Conservation (phyloP, 164 flowering plant genomes). For the Annona cherimola region DNA sequence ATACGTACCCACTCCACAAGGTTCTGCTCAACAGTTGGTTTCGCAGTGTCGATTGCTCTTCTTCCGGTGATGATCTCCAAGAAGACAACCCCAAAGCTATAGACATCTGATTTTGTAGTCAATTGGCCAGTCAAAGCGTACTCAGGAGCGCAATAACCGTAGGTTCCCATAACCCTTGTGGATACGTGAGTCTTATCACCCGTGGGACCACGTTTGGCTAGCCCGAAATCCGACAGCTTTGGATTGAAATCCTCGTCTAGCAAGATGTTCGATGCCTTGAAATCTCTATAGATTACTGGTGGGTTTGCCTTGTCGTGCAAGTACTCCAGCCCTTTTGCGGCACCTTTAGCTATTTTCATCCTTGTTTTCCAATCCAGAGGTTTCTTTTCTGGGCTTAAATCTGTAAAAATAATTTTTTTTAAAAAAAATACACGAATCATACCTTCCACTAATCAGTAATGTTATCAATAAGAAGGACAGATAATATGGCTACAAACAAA, state of each 20-base stretch:
- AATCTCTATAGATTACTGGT: constrained; percentile 79
- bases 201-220: constrained; percentile 79
- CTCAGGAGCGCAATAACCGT: constrained; percentile 89
- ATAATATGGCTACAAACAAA: too few species aligned
- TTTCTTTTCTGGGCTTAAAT: constrained; percentile 34
- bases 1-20: constrained; percentile 64
- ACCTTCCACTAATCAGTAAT: background rate
- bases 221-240: constrained; percentile 86
- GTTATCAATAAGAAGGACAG: too few species aligned
- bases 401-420: constrained; percentile 23
- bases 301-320: constrained; percentile 70
- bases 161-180: constrained; percentile 88
- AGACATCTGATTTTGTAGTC: constrained; percentile 75
- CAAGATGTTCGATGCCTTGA: constrained; percentile 76
- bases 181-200: constrained; percentile 70
- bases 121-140: constrained; percentile 80
- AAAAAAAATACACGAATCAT: too few species aligned
- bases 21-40: constrained; percentile 65
- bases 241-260: constrained; percentile 56
- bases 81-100: constrained; percentile 90
- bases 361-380: constrained; percentile 71
- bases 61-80: constrained; percentile 83
- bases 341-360: constrained; percentile 78
- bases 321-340: constrained; percentile 83
- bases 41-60: constrained; percentile 62